phyloP scores from a whole-genome alignment of 768 basidiomycete species.

The Tubosaeta sp. region DNA sequence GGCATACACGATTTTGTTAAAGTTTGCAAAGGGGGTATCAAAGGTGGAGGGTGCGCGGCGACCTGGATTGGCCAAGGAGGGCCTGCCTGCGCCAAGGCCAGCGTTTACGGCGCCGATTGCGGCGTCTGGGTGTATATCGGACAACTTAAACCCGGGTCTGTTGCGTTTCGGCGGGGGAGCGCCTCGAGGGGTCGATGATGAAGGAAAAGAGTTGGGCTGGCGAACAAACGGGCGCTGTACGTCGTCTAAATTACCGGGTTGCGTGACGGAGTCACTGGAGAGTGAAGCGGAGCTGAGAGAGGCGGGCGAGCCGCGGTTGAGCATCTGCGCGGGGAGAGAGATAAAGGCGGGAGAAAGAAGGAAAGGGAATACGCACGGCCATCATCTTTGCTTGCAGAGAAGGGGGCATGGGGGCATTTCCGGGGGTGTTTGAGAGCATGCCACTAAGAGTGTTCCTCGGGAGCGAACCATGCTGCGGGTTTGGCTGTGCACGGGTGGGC shows the following conservation, averaged over 20 bases:
- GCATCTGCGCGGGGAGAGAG: conserved; percentile 37
- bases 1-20: conserved; percentile 88
- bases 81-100: conserved; percentile 68
- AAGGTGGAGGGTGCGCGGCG: conserved; percentile 39
- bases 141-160: conserved; percentile 58
- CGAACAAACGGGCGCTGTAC: conserved; percentile 27
- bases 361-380: conserved; percentile 49
- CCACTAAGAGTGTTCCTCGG: conserved; percentile 32
- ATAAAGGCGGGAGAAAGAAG: conserved; percentile 7
- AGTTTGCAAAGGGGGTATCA: conserved; percentile 85
- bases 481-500: conserved; percentile 12
- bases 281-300: conserved; percentile 23
- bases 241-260: conserved; percentile 35
- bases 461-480: background rate
- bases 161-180: conserved; percentile 40
- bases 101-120: conserved; percentile 57
- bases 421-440: conserved; percentile 41
- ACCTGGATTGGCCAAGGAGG: conserved; percentile 41
- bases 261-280: conserved; percentile 39
- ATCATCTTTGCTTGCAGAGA: conserved; percentile 92
- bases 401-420: conserved; percentile 76
- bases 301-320: conserved; percentile 35
- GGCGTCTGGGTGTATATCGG: conserved; percentile 51
- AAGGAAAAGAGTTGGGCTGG: conserved; percentile 35
- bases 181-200: conserved; percentile 11